phyloP scores from a whole-genome alignment of 1,284 basidiomycete genomes.

The Pterulicium gracile region DNA sequence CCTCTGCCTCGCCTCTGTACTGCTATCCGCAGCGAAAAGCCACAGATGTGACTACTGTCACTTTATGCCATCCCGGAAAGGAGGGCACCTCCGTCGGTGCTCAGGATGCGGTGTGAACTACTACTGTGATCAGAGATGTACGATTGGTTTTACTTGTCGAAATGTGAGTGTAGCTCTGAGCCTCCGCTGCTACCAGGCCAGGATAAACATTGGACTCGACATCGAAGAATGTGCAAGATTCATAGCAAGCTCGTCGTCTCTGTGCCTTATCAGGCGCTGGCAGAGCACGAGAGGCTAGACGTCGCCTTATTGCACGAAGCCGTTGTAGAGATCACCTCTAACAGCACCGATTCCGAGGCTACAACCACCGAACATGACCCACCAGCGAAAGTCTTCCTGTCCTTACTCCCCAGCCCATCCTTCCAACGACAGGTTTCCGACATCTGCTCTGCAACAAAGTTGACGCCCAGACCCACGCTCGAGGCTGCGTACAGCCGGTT shows the following conservation, averaged over 20 bases:
- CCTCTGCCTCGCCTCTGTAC: not conserved
- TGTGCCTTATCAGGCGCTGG: not conserved
- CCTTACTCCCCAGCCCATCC: constrained; percentile 24
- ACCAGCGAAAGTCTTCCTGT: constrained; percentile 23
- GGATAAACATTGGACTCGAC: not conserved
- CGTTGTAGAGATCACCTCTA: constrained; percentile 42
- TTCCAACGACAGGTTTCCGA: constrained; percentile 16
- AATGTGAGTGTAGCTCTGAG: not conserved
- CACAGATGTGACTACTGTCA: not conserved
- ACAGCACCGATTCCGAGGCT: constrained; percentile 36
- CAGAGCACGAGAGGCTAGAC: not conserved
- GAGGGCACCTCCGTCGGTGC: not conserved
- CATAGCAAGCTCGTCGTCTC: not conserved
- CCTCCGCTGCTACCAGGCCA: not conserved
- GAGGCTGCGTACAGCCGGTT: constrained; percentile 42
- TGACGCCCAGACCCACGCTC: constrained; percentile 18
- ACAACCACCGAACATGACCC: constrained; percentile 12
- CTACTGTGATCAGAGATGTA: too few relatives aligned
- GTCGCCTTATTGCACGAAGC: constrained; percentile 34
- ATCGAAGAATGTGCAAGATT: not conserved
- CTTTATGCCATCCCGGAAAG: not conserved
- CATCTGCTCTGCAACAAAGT: constrained; percentile 23
- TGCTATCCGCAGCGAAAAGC: not conserved
- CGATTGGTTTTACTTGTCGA: too few relatives aligned
- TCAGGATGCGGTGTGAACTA: not conserved